Conservation (phyloP, 352 stramenopile species). For the Elongisporangium anandrum region DNA sequence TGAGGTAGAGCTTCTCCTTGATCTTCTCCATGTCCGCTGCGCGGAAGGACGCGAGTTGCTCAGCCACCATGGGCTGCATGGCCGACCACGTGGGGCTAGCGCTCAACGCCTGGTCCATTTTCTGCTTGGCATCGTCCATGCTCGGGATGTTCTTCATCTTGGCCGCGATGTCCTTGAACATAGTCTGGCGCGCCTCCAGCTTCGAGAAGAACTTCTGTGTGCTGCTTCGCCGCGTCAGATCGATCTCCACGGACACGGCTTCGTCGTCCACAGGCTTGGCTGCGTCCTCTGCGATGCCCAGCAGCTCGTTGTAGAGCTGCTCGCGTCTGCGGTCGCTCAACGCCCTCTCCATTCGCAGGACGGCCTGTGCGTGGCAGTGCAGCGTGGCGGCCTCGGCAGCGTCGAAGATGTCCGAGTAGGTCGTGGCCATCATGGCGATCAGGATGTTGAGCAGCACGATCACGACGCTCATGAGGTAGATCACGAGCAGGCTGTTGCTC, state of each 20-base stretch:
- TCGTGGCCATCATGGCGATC: slow-evolving; percentile 70
- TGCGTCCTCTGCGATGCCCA: background rate
- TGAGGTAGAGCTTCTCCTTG: slow-evolving; percentile 1
- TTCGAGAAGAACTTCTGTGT: background rate
- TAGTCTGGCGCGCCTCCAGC: background rate
- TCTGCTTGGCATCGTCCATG: background rate
- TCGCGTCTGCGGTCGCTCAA: slow-evolving; percentile 5
- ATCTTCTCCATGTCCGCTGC: slow-evolving; percentile 1
- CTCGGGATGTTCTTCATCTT: background rate
- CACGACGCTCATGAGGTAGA: slow-evolving; percentile 46
- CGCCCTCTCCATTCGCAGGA: slow-evolving; percentile 53
- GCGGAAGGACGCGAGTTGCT: background rate
- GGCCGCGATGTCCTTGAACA: background rate
- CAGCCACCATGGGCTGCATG: background rate
- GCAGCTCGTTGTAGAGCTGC: background rate
- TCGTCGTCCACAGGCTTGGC: background rate
- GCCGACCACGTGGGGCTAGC: background rate
- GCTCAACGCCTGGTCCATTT: background rate
- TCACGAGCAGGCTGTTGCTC: slow-evolving; percentile 45
- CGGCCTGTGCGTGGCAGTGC: slow-evolving; percentile 43
- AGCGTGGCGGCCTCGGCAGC: slow-evolving; percentile 54
- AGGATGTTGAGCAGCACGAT: slow-evolving; percentile 68
- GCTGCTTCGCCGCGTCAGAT: background rate
- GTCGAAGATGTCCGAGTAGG: slow-evolving; percentile 51
- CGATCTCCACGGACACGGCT: background rate